Percentiles rank a stretch among this genome's conserved stretches.
These are phyloP conservation scores for Trametes gibbosa DNA, from an alignment of 768 basidiomycete genomes.

Conservation along the genomic window DNA sequence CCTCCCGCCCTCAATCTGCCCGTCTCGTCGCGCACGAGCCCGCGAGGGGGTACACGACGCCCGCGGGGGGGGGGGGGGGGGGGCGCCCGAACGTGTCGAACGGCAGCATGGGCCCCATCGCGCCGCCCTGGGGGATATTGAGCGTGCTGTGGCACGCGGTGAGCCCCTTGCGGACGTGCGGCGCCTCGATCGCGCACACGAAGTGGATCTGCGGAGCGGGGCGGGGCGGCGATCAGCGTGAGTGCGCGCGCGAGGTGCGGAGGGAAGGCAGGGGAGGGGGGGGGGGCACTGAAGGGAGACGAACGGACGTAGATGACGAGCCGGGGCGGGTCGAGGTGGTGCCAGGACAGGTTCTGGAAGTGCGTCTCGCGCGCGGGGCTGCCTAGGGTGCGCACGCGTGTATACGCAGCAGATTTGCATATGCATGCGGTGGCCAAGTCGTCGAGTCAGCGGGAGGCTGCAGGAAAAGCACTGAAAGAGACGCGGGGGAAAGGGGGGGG, in stretches of 20 bases:
- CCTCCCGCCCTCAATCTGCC: too few species aligned
- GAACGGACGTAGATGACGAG: slow-evolving; percentile 5
- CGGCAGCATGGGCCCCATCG: not conserved
- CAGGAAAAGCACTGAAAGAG: too few species aligned
- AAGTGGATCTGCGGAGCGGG: slow-evolving; percentile 3
- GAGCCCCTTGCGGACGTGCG: slow-evolving; percentile 4
- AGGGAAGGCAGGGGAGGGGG: not conserved
- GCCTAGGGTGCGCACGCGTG: not conserved
- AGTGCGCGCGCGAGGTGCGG: too few species aligned
- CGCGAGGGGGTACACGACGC: slow-evolving; percentile 1
- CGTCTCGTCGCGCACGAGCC: slow-evolving; percentile 13
- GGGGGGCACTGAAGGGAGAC: not conserved
- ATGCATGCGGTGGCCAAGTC: not conserved
- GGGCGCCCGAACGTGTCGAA: not conserved
- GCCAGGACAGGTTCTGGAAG: slow-evolving; percentile 6
- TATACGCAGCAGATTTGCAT: not conserved
- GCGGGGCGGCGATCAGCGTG: not conserved
- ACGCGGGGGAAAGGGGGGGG: not conserved
- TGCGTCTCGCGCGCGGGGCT: slow-evolving; percentile 5
- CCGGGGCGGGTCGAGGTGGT: slow-evolving; percentile 11
- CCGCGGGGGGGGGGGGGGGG: too few species aligned
- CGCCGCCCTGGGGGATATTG: not conserved
- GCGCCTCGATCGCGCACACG: slow-evolving; percentile 10
- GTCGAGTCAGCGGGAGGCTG: too few species aligned
- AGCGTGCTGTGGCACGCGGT: not conserved